Evolutionary conservation across 257 asterid genomes (phyloP).

Genomic region (Avicennia marina): DNA sequence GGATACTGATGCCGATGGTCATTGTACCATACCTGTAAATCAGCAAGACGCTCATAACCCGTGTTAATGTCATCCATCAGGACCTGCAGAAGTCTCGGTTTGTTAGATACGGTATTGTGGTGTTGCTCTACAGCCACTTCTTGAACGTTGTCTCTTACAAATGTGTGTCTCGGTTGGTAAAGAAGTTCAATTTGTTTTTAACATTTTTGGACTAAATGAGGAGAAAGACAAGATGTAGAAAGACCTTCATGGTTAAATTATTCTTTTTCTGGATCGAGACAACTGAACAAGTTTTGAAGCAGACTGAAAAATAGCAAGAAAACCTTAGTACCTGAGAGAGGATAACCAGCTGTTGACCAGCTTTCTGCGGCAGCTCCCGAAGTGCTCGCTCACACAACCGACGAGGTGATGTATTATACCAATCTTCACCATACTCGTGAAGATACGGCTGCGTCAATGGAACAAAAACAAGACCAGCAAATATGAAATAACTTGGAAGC

Average conservation of each 20-base stretch:
- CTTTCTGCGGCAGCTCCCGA: conserved; percentile 68
- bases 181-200: no score
- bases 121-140: no score
- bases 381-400: conserved; percentile 93
- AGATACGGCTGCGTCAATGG: conserved; percentile 95
- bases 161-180: no score
- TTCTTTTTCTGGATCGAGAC: no score
- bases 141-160: no score
- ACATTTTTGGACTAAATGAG: no score
- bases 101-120: no score
- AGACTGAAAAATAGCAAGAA: neutral
- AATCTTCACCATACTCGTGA: conserved; percentile 97
- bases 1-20: no score
- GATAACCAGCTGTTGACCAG: conserved; percentile 76
- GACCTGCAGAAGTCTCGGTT: conserved; percentile 43
- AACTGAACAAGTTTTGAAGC: no score
- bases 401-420: conserved; percentile 96
- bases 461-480: conserved; percentile 86
- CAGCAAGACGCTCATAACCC: conserved; percentile 96
- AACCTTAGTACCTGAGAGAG: conserved; percentile 70
- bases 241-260: no score
- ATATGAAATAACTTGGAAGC: conserved; percentile 93
- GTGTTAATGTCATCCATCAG: conserved; percentile 87
- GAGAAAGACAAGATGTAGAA: no score
- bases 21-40: conserved; percentile 88